Evolutionary conservation across 2,329 filamentous ascomycete species (phyloP), one percentile per base, ranked within the genome.

Genomic region (Xylaria digitata): DNA sequence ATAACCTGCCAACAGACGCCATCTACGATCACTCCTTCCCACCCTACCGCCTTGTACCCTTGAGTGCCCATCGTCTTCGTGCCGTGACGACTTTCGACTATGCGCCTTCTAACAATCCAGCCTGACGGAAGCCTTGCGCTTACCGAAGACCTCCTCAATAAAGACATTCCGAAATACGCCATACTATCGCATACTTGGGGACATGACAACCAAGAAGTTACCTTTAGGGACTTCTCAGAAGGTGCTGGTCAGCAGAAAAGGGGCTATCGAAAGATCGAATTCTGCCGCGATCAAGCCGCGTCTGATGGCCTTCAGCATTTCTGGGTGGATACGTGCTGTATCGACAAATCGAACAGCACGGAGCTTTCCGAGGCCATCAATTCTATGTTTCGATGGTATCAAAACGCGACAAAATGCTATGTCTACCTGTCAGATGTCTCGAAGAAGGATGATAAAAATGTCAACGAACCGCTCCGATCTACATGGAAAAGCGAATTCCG

Each of bases 401-500:
- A 15, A 5, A 26, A 60, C 17, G 64, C 59, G 15, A 45, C 11
- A 6, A 53, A 17, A 48, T 67, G 64, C 42, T 63, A 63, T 40
- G 60, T 60, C 3, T 67, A 63, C 26, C 48, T 67, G 11, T 11
- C n/a, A n/a, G 59, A 63, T 53, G 53, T 66, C 8, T 54, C 26
- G 40, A 40, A 46, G 48, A 26, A 13, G n/a, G 3, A 53, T 40
- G 7, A n/a, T 11, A 7, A 32, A 17, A 11, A 52, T 6, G 17
- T 11, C 21, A 7, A 61, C 32, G 55, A 65, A 23, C 43, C 37
- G 2, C 26, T 23, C 42, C 60, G 32, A 45, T 56, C 60, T 7
- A 54, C 30, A 17, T 61, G 42, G 56, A 43, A 56, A 43, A 7
- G 6, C 5, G 32, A 26, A 40, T 65, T 66, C 32, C 34, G 48